These are phyloP conservation scores for Talaromyces sp. DNA, from an alignment of 2,329 filamentous ascomycete genomes.

Conservation along the genomic window DNA sequence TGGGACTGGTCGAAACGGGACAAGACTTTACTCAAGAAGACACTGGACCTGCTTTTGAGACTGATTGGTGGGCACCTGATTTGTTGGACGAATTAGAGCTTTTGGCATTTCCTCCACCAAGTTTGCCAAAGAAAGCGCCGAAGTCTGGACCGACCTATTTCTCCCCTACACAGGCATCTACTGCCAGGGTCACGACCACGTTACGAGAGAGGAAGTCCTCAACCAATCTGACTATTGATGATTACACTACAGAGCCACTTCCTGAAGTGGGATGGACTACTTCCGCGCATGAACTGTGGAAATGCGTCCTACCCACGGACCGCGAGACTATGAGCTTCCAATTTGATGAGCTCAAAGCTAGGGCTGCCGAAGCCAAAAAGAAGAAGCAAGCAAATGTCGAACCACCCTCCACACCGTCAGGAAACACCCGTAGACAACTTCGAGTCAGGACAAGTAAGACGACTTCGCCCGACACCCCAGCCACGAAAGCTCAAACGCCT, in stretches of 20 bases:
- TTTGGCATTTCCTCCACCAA: slow-evolving; percentile 51
- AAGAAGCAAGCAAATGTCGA: slow-evolving; percentile 61
- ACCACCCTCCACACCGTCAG: slow-evolving; percentile 38
- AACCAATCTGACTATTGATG: slow-evolving; percentile 41
- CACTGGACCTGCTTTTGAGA: slow-evolving; percentile 52
- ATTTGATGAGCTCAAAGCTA: slow-evolving; percentile 72
- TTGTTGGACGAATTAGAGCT: slow-evolving; percentile 68
- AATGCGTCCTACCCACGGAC: slow-evolving; percentile 72
- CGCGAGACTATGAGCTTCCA: slow-evolving; percentile 73
- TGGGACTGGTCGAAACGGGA: neutral
- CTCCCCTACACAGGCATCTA: slow-evolving; percentile 82
- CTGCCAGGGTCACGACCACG: slow-evolving; percentile 71
- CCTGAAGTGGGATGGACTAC: slow-evolving; percentile 82
- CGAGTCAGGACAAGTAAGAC: slow-evolving; percentile 63
- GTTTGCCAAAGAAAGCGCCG: slow-evolving; percentile 50
- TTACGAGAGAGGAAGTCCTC: slow-evolving; percentile 51
- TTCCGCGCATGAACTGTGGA: slow-evolving; percentile 78
- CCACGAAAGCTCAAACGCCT: slow-evolving; percentile 48
- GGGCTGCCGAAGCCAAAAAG: slow-evolving; percentile 59
- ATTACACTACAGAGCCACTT: slow-evolving; percentile 60
- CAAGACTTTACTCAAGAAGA: slow-evolving; percentile 17
- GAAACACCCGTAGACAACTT: slow-evolving; percentile 66
- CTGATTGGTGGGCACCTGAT: slow-evolving; percentile 65
- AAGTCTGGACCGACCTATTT: slow-evolving; percentile 68
- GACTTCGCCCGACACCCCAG: slow-evolving; percentile 45